These are phyloP conservation scores for Allantophomopsis cytisporea DNA, from an alignment of 2,329 filamentous ascomycete species.

Conservation along the genomic window DNA sequence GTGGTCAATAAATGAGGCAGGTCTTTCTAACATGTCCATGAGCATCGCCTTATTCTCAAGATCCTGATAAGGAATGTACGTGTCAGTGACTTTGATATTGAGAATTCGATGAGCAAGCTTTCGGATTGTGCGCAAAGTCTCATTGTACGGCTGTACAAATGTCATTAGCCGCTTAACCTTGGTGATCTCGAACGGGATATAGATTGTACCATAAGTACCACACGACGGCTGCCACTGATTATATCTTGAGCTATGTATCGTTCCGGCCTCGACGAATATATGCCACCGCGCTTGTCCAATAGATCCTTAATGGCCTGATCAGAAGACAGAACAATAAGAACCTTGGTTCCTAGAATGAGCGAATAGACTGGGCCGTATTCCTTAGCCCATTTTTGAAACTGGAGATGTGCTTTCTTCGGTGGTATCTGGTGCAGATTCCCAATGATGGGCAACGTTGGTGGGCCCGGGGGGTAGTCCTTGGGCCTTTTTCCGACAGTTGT, in stretches of 20 bases:
- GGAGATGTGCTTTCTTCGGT: conserved; percentile 3
- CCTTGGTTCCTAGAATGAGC: conserved; percentile 8
- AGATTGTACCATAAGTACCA: conserved; percentile 31
- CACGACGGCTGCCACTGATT: conserved; percentile 28
- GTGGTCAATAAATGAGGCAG: conserved; percentile 28
- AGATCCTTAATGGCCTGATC: conserved; percentile 8
- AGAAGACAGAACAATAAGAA: conserved; percentile 6
- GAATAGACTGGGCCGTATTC: conserved; percentile 17
- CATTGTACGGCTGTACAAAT: conserved; percentile 3
- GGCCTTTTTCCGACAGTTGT: background rate
- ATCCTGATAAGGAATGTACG: conserved; percentile 25
- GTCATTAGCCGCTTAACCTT: conserved; percentile 19
- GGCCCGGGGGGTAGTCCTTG: background rate
- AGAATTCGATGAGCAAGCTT: conserved; percentile 25
- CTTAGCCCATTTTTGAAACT: conserved; percentile 10
- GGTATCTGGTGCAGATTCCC: background rate
- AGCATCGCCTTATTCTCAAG: conserved; percentile 34
- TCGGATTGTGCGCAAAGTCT: conserved; percentile 27
- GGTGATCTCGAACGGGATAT: conserved; percentile 19
- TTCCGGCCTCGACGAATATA: conserved; percentile 5
- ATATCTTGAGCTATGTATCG: conserved; percentile 6
- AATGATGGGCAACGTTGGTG: background rate
- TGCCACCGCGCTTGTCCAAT: conserved; percentile 7
- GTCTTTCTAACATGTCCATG: conserved; percentile 24
- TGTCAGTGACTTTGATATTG: conserved; percentile 4